These are phyloP conservation scores for Flaveria trinervia DNA, from an alignment of 129 eudicot species.

Conservation along the genomic window DNA sequence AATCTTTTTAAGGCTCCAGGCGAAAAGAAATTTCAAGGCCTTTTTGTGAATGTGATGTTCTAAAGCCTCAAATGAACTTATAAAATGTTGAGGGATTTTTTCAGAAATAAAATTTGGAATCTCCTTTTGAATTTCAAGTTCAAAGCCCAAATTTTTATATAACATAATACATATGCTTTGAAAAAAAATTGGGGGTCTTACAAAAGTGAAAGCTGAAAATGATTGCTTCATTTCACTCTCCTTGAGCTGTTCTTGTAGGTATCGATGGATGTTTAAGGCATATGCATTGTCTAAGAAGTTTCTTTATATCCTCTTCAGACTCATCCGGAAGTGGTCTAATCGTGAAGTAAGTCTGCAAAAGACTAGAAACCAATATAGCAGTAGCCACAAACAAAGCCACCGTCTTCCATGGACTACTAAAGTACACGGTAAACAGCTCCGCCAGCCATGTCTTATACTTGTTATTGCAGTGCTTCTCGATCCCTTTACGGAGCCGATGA, in stretches of 20 bases:
- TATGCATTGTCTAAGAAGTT: constrained; percentile 29
- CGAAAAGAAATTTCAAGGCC: too few species aligned
- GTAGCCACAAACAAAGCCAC: constrained; percentile 46
- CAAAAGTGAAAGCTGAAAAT: too few species aligned
- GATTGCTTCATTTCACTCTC: too few species aligned
- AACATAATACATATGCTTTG: too few species aligned
- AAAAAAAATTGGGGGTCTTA: too few species aligned
- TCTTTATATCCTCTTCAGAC: background rate
- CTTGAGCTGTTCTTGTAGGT: background rate
- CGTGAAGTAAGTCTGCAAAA: constrained; percentile 41
- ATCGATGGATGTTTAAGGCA: background rate
- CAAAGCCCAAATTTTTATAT: too few species aligned
- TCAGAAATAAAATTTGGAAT: too few species aligned
- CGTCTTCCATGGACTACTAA: constrained; percentile 50
- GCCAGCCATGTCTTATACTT: constrained; percentile 42
- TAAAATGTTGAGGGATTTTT: too few species aligned
- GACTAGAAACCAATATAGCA: constrained; percentile 32
- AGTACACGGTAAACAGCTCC: constrained; percentile 31
- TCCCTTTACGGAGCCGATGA: constrained; percentile 6
- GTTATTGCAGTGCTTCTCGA: constrained; percentile 35
- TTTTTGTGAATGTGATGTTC: too few species aligned
- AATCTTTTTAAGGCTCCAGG: too few species aligned
- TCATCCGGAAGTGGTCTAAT: constrained; percentile 36
- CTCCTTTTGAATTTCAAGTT: too few species aligned
- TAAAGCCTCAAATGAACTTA: too few species aligned